Conservation (phyloP, 2,329 filamentous ascomycete species). For the Fusarium sororula region DNA sequence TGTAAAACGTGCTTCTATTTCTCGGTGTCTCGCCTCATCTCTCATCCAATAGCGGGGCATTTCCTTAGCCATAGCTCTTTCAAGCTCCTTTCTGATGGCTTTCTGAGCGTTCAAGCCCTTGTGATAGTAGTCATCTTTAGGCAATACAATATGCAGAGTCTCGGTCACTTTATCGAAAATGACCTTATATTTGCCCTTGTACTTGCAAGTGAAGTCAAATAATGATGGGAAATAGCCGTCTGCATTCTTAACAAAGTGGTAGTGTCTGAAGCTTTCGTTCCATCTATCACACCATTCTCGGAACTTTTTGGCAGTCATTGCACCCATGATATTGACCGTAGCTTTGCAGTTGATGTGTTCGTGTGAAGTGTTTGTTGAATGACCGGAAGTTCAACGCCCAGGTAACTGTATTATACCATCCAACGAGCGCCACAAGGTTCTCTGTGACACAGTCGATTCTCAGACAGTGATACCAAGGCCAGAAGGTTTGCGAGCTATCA, state of each 20-base stretch:
- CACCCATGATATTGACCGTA: neutral
- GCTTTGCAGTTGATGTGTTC: neutral
- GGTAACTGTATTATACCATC: neutral
- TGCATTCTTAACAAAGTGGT: neutral
- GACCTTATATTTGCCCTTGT: neutral
- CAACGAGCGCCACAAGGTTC: fast-evolving
- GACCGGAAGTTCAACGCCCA: fast-evolving
- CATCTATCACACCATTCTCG: neutral
- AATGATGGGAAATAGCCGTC: neutral
- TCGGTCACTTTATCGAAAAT: neutral
- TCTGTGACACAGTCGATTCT: neutral
- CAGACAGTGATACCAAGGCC: neutral
- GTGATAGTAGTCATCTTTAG: neutral
- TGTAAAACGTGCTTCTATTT: neutral
- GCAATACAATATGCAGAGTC: neutral
- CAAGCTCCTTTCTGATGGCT: neutral
- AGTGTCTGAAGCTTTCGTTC: neutral
- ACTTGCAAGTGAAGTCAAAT: neutral
- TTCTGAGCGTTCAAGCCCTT: neutral
- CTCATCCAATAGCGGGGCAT: neutral
- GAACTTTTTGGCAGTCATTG: neutral
- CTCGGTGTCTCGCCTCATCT: neutral
- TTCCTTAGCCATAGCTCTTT: fast-evolving
- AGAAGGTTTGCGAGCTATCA: neutral
- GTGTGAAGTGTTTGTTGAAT: fast-evolving